Percentiles rank a stretch among this genome's conserved stretches.
Conservation (phyloP, 108 stramenopile genomes). For the Cyclotella kingstonii region DNA sequence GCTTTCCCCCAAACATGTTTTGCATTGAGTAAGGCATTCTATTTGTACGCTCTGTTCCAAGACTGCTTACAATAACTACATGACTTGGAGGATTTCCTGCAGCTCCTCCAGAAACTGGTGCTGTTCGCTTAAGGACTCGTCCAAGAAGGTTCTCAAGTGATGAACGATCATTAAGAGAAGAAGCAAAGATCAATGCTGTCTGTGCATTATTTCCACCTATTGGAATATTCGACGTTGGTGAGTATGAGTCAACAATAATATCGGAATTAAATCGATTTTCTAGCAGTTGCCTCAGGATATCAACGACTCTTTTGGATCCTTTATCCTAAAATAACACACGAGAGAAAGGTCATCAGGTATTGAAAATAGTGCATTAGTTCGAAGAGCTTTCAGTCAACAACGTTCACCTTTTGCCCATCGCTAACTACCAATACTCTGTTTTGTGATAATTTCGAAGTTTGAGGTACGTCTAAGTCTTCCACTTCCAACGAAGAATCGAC, state of each 20-base stretch:
- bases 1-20: constrained; percentile 69
- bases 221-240: constrained; percentile 63
- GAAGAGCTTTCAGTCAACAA: no score
- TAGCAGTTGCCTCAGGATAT: constrained; percentile 14
- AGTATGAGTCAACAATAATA: constrained; percentile 47
- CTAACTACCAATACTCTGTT: constrained; percentile 36
- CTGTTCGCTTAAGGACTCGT: constrained; percentile 59
- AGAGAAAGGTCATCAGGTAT: no score
- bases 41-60: constrained; percentile 76
- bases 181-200: constrained; percentile 61
- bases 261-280: constrained; percentile 17
- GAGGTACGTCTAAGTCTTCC: constrained; percentile 3
- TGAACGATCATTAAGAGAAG: constrained; percentile 48
- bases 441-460: background rate
- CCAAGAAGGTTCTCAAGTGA: constrained; percentile 56
- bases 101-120: constrained; percentile 40
- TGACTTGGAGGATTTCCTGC: constrained; percentile 72
- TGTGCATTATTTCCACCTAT: constrained; percentile 68
- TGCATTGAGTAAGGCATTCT: constrained; percentile 78
- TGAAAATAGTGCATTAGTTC: background rate
- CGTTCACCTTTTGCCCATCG: constrained; percentile 30
- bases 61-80: constrained; percentile 60
- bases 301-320: constrained; percentile 21
- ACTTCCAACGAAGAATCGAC: background rate
- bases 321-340: constrained; percentile 19